Percentiles rank a stretch among this genome's conserved stretches.
Evolutionary conservation across 2,329 filamentous ascomycete species (phyloP).

Genomic region (Thermoascus crustaceus): DNA sequence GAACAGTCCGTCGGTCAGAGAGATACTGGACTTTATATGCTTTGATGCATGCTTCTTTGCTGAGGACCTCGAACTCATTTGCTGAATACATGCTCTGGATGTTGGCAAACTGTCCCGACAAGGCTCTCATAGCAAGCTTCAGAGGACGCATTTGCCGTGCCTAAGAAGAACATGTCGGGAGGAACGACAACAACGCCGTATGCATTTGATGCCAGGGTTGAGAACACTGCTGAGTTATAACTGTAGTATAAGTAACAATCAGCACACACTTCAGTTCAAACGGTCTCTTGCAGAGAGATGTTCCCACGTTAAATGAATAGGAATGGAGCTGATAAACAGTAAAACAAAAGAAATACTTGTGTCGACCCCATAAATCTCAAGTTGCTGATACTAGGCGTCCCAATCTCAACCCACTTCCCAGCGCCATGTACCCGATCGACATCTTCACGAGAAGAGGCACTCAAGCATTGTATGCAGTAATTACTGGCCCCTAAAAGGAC

Average conservation of each 20-base stretch:
- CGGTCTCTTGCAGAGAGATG: not conserved
- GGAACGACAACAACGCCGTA: conserved; percentile 12
- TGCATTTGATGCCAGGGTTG: conserved; percentile 10
- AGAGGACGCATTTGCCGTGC: not conserved
- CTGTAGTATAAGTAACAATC: no score
- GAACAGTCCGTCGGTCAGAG: conserved; percentile 6
- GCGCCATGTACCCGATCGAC: conserved; percentile 21
- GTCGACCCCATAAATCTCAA: conserved; percentile 6
- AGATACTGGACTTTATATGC: conserved; percentile 9
- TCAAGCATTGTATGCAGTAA: conserved; percentile 26
- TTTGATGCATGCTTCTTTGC: conserved; percentile 7
- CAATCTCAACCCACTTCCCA: conserved; percentile 20
- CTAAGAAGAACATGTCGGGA: not conserved
- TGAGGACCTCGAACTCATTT: conserved; percentile 4
- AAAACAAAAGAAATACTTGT: conserved; percentile 6
- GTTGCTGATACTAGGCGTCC: conserved; percentile 19
- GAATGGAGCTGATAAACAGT: conserved; percentile 9
- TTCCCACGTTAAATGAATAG: conserved; percentile 11
- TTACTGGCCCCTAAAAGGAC: conserved; percentile 23
- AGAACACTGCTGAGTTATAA: conserved; percentile 12
- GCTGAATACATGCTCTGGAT: not conserved
- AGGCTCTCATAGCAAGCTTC: not conserved
- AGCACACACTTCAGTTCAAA: no score
- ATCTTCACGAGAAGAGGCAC: conserved; percentile 20
- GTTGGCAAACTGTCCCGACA: not conserved